A percentile compares a stretch with the other conserved stretches of the same genome.
Conservation (phyloP, 1,139 yeast species). For the Blastobotrys arbuscula region DNA sequence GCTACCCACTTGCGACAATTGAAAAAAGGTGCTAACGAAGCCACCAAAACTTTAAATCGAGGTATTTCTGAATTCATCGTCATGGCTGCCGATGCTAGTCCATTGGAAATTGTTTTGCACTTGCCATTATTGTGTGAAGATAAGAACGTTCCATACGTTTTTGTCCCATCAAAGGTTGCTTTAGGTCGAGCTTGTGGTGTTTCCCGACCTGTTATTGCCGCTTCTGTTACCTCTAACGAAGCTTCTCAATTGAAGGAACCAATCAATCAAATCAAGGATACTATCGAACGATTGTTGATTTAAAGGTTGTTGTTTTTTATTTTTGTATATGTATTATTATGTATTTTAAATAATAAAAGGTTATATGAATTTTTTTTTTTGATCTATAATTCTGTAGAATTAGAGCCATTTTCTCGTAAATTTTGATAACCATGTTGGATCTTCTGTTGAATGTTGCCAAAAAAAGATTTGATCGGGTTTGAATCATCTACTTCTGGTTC, state of each 20-base stretch:
- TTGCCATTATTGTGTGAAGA: conserved; percentile 98
- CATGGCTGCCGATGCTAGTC: conserved; percentile 99
- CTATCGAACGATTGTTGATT: conserved; percentile 95
- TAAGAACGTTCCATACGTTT: conserved; percentile 98
- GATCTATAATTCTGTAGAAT: conserved; percentile 7
- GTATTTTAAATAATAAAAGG: background rate
- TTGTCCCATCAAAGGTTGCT: conserved; percentile 97
- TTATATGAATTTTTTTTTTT: background rate
- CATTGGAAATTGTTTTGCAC: conserved; percentile 96
- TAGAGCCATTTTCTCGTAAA: conserved; percentile 5
- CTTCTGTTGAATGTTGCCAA: conserved; percentile 18
- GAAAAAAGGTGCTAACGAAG: conserved; percentile 99
- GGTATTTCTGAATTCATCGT: conserved; percentile 99
- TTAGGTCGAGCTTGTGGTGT: conserved; percentile 99
- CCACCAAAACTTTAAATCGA: conserved; percentile 98
- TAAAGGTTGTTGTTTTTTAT: conserved; percentile 35
- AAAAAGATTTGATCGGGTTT: conserved; percentile 16
- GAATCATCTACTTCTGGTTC: background rate
- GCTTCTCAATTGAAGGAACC: conserved; percentile 97
- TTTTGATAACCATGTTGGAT: conserved; percentile 20
- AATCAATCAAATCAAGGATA: conserved; percentile 96
- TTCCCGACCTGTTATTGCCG: conserved; percentile 98
- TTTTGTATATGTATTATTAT: background rate
- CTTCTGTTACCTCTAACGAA: conserved; percentile 96
- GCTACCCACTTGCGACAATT: conserved; percentile 97